Conservation (phyloP, 2,329 filamentous ascomycete species). For the Drechmeria coniospora region DNA sequence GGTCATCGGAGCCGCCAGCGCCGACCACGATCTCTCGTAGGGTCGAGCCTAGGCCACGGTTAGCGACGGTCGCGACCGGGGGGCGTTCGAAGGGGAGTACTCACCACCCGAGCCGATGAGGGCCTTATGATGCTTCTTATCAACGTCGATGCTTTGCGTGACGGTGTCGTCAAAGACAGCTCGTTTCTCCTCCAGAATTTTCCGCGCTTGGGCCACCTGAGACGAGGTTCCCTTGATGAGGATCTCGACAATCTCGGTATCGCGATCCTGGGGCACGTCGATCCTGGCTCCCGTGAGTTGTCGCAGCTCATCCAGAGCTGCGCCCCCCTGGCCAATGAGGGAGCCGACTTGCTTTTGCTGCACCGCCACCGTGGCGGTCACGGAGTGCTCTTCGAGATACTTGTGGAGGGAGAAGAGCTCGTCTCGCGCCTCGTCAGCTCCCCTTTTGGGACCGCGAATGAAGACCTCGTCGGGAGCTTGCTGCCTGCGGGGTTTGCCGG, state of each 20-base stretch:
- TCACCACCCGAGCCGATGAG: constrained; percentile 80
- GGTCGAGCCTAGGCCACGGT: constrained; percentile 48
- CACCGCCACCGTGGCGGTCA: constrained; percentile 65
- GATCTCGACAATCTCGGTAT: constrained; percentile 67
- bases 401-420: constrained; percentile 81
- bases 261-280: constrained; percentile 72
- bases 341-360: constrained; percentile 88
- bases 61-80: not conserved
- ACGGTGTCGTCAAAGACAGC: constrained; percentile 84
- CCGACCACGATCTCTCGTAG: constrained; percentile 75
- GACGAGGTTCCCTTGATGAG: constrained; percentile 83
- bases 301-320: constrained; percentile 80
- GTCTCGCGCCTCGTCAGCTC: constrained; percentile 79
- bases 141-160: constrained; percentile 70
- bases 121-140: constrained; percentile 81
- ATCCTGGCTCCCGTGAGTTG: constrained; percentile 75
- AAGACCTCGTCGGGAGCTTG: constrained; percentile 81
- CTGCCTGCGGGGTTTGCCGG: constrained; percentile 47
- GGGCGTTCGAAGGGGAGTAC: constrained; percentile 17
- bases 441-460: constrained; percentile 81
- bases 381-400: constrained; percentile 78
- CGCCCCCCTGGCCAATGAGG: constrained; percentile 79
- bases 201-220: constrained; percentile 83
- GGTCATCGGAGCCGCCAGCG: constrained; percentile 80
- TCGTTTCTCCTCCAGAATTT: constrained; percentile 73